A percentile compares a stretch with the other conserved stretches of the same genome.
phyloP scores from a whole-genome alignment of 176 grass and related monocot species.

The Oryza meridionalis region DNA sequence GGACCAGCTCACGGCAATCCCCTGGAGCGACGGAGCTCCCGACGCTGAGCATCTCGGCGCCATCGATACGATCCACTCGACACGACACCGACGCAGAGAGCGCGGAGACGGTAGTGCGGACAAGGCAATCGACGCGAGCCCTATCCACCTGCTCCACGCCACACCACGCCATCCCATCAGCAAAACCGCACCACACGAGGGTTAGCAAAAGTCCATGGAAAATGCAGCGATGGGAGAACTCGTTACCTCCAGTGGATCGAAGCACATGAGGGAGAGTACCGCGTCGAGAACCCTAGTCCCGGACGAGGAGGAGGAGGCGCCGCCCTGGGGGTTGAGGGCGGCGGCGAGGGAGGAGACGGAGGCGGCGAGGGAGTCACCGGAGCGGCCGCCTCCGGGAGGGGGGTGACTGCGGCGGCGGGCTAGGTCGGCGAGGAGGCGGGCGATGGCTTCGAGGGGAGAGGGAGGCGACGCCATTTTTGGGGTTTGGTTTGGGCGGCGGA shows the following conservation, averaged over 20 bases:
- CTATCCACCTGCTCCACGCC: conserved; percentile 51
- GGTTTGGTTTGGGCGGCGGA: background rate
- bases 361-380: background rate
- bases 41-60: conserved; percentile 44
- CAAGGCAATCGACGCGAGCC: conserved; percentile 52
- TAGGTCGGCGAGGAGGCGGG: conserved; percentile 50
- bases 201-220: background rate
- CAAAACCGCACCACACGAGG: background rate
- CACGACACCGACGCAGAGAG: conserved; percentile 61
- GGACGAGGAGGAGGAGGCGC: conserved; percentile 6
- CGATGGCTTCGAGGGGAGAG: conserved; percentile 44
- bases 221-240: background rate
- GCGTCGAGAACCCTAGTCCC: conserved; percentile 67
- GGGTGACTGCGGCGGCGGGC: conserved; percentile 21
- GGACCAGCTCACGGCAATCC: conserved; percentile 59
- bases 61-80: conserved; percentile 38
- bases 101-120: conserved; percentile 58
- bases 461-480: conserved; percentile 46
- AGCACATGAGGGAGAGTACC: conserved; percentile 89
- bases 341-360: conserved; percentile 63
- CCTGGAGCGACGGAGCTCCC: conserved; percentile 56
- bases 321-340: conserved; percentile 47
- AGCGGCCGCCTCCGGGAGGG: background rate
- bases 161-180: background rate
- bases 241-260: conserved; percentile 51